Base-by-base conservation (phyloP, 345 rosid species). In the Eutrema heterophyllum region DNA sequence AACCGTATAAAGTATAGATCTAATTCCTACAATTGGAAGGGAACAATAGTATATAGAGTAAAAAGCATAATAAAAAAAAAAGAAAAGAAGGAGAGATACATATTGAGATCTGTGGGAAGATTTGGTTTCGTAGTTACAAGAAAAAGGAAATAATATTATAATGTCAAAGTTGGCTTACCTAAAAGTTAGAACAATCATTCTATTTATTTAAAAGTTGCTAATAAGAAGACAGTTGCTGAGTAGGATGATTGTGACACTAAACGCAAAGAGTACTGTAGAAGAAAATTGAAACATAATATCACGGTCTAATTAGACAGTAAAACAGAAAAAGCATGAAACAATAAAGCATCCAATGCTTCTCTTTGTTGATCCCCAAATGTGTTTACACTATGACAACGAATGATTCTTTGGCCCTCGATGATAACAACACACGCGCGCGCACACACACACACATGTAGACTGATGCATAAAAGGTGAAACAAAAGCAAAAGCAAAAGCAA, bases 151-250 rank as follows among this genome's bases (percentile, higher is more conserved):
- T 24, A 32, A 65, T 77, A 77, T 64, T n/a, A 71, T 64, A 64
- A 40, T 56, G 62, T 77, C 76, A 77, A 77, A 70, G 72, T 77
- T 70, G 76, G 80, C 35, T 64, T 40, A 70, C 80, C 80, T 71
- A 77, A 77, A 70, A 77, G 55, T 64, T 77, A 77, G 54, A 68
- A 75, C 56, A 68, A 68, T 74, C 72, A 63, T 63, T 64, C 71
- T 56, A 46, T 71, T 56, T 49, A 39, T 71, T 64, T 50, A n/a
- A 70, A 77, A 56, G 54, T 48, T 49, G 56, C 24, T 70, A 71
- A 40, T 1, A 50, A 9, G 35, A 70, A 63, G 66, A 56, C 7
- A 46, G 36, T 18, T 49, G 60, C 12, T 70, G 71, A 2, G 73
- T 68, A 60, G 63, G 79, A 75, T 64, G 66, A 70, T 65, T 48